Percentiles rank a stretch among this genome's conserved stretches.
phyloP scores from a whole-genome alignment of 139 green algal genomes.

The Coccomyxa sp. region DNA sequence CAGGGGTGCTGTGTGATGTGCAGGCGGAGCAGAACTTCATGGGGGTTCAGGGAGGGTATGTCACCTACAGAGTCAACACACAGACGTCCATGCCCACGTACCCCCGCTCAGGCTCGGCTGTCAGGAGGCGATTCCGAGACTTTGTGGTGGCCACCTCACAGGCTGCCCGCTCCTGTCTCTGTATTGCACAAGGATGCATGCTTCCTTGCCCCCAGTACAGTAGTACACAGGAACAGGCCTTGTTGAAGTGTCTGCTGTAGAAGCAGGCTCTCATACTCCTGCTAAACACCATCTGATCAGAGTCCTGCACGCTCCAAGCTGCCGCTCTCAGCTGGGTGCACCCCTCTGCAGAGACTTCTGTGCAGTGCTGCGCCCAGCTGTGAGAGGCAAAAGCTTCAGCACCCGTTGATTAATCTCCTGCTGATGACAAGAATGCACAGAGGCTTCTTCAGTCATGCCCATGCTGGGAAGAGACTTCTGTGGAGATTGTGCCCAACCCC shows the following conservation, averaged over 20 bases:
- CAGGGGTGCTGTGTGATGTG: not conserved
- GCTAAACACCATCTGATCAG: too few relatives aligned
- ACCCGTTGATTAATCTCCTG: not conserved
- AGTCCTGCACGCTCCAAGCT: too few relatives aligned
- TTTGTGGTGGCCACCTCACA: slow-evolving; percentile 64
- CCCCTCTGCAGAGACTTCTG: not conserved
- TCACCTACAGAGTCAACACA: slow-evolving; percentile 59
- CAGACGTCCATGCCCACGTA: slow-evolving; percentile 16
- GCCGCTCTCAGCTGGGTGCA: not conserved
- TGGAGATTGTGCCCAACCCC: too few relatives aligned
- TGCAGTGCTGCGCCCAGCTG: not conserved
- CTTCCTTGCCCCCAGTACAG: too few relatives aligned
- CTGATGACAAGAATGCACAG: not conserved
- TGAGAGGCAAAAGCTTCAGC: not conserved
- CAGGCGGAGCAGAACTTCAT: slow-evolving; percentile 33
- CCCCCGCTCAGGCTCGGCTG: slow-evolving; percentile 26
- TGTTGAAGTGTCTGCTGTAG: too few relatives aligned
- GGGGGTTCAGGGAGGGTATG: slow-evolving; percentile 43
- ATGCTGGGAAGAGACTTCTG: too few relatives aligned
- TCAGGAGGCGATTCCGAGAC: slow-evolving; percentile 76
- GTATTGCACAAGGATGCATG: too few relatives aligned
- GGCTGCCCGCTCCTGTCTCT: too few relatives aligned
- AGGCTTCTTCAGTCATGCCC: not conserved
- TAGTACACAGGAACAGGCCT: too few relatives aligned
- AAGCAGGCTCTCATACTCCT: too few relatives aligned